phyloP scores from a whole-genome alignment of 2,329 filamentous ascomycete genomes.

The Pseudogymnoascus pannorum region DNA sequence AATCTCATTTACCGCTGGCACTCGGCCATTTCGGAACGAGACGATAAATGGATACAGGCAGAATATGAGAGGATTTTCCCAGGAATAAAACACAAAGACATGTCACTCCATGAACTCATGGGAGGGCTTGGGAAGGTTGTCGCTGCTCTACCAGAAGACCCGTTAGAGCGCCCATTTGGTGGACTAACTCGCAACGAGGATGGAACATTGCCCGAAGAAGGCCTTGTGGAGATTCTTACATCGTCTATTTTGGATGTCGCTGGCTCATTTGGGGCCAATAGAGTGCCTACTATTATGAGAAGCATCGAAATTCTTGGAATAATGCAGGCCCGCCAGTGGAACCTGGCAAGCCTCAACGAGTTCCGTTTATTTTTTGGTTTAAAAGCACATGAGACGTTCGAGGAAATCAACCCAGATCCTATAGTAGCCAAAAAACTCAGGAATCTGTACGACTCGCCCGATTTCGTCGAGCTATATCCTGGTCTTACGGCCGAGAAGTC shows the following conservation, averaged over 20 bases:
- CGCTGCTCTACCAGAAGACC: conserved; percentile 53
- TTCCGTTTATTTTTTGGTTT: conserved; percentile 77
- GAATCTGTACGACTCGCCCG: conserved; percentile 54
- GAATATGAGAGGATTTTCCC: conserved; percentile 56
- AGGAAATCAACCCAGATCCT: conserved; percentile 76
- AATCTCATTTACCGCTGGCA: conserved; percentile 87
- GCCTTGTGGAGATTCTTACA: conserved; percentile 62
- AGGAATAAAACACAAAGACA: conserved; percentile 41
- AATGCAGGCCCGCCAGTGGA: conserved; percentile 68
- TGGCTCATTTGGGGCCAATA: conserved; percentile 61
- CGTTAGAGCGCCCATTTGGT: conserved; percentile 60
- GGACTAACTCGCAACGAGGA: conserved; percentile 56
- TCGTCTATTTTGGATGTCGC: conserved; percentile 71
- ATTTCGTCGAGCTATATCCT: conserved; percentile 61
- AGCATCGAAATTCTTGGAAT: conserved; percentile 77
- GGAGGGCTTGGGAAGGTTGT: conserved; percentile 58
- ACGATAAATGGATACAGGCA: conserved; percentile 73
- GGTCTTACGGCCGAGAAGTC: conserved; percentile 56
- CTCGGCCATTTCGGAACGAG: conserved; percentile 65
- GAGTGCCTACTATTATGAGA: conserved; percentile 66
- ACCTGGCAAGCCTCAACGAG: conserved; percentile 67
- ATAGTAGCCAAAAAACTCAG: conserved; percentile 58
- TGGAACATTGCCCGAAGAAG: conserved; percentile 67
- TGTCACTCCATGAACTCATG: conserved; percentile 55
- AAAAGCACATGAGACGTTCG: conserved; percentile 67